These are phyloP conservation scores for Neurospora tetrasperma DNA, from an alignment of 495 filamentous ascomycete genomes.

Conservation along the genomic window DNA sequence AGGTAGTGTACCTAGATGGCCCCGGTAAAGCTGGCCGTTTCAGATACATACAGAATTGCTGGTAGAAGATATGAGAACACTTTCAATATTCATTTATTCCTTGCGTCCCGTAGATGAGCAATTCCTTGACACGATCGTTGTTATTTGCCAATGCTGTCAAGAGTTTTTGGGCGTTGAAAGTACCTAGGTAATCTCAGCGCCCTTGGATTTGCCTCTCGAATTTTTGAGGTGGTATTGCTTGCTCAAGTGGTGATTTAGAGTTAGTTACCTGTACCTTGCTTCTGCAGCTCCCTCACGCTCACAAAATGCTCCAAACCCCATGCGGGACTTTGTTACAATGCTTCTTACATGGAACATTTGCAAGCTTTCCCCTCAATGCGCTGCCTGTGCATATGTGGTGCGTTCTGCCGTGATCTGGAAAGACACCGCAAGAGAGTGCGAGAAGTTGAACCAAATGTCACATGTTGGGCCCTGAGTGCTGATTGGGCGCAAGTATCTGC, in stretches of 20 bases:
- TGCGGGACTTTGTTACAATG: not conserved
- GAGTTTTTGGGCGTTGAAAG: not conserved
- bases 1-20: not conserved
- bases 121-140: not conserved
- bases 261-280: not conserved
- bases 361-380: not conserved
- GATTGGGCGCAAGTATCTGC: not conserved
- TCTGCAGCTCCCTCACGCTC: not conserved
- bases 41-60: not conserved
- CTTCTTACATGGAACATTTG: not conserved
- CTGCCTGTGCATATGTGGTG: not conserved
- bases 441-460: not conserved
- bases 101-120: not conserved
- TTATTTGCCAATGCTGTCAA: not conserved
- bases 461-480: not conserved
- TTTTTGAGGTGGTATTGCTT: not conserved
- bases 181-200: not conserved
- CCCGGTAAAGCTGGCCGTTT: not conserved
- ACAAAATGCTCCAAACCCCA: not conserved
- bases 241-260: not conserved
- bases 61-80: not conserved
- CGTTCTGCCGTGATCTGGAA: not conserved
- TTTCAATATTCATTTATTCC: not conserved
- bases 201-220: not conserved
- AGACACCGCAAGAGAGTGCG: not conserved